Evolutionary conservation across 2,329 filamentous ascomycete species (phyloP).

Genomic region (Trichophyton verrucosum): DNA sequence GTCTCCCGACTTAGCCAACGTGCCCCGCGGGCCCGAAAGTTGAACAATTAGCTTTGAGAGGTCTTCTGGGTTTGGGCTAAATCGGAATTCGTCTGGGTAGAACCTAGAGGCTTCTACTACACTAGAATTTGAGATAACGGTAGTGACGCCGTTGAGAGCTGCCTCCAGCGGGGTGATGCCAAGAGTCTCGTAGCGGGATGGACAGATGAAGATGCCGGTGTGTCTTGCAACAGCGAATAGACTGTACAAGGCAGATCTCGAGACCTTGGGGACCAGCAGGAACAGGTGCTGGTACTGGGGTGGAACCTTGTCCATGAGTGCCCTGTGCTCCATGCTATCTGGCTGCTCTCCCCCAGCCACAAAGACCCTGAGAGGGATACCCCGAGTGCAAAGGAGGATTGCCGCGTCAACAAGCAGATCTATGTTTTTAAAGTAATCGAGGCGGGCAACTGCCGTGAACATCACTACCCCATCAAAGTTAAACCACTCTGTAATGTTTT

Average conservation of each 20-base stretch:
- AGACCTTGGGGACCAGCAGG: neutral
- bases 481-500: neutral
- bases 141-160: neutral
- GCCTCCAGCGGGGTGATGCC: neutral
- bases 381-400: neutral
- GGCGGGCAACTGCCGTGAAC: neutral
- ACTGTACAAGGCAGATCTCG: neutral
- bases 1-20: neutral
- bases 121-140: neutral
- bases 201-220: neutral
- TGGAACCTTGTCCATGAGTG: neutral
- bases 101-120: neutral
- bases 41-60: neutral
- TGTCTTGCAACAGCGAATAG: neutral
- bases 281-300: neutral
- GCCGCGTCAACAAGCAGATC: constrained; percentile 2
- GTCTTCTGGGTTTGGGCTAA: neutral
- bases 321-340: neutral
- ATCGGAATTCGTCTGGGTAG: neutral
- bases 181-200: constrained; percentile 2
- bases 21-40: neutral
- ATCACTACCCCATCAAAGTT: neutral
- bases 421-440: constrained; percentile 1
- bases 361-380: neutral
- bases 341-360: neutral